Base-by-base conservation (phyloP, 2,329 filamentous ascomycete species). In the Alternaria novae-zelandiae region DNA sequence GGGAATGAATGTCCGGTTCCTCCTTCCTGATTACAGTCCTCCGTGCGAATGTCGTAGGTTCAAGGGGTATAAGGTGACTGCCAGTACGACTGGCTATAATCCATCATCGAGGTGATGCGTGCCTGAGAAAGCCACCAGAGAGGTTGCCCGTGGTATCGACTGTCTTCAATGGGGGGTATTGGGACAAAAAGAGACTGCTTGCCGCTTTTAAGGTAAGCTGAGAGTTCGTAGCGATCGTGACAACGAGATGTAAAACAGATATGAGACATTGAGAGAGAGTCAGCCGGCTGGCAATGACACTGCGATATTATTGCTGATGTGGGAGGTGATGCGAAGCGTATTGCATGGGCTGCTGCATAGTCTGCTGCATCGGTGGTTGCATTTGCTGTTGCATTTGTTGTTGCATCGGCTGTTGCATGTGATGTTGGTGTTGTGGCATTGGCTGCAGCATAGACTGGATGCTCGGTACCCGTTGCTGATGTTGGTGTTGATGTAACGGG, bases 371-470 rank as follows among this genome's bases (percentile, higher is more conserved):
- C 20, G 49, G 49, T 15, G 49, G 49, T 43, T 59, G 64, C 50
- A 58, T 50, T 17, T 55, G 28, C 30, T 66, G 64, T 15, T 61
- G 61, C 32, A 57, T 46, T 20, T 54, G 26, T 32, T 63, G 64
- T 13, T 65, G 59, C 43, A 57, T 20, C 13, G 54, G 11, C 23
- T 57, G 64, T 15, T 66, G 61, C 45, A 59, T 51, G 6, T 47
- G 53, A 47, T 70, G 57, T 49, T 28, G 64, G 54, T 63, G 55
- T 32, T 66, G 61, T 55, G 57, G 56, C 57, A 67, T 61, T 17
- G 64, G 67, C 30, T 70, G 69, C 62, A 81, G 75, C 76, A 80
- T 78, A 49, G 76, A 78, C 69, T 82, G 78, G 66, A 81, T 80
- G 66, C 78, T 80, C 30, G 77, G 78, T 13, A 80, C 74, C 28